Evolutionary conservation across 331 rosid genomes (phyloP).

Genomic region (Malus hybrid): DNA sequence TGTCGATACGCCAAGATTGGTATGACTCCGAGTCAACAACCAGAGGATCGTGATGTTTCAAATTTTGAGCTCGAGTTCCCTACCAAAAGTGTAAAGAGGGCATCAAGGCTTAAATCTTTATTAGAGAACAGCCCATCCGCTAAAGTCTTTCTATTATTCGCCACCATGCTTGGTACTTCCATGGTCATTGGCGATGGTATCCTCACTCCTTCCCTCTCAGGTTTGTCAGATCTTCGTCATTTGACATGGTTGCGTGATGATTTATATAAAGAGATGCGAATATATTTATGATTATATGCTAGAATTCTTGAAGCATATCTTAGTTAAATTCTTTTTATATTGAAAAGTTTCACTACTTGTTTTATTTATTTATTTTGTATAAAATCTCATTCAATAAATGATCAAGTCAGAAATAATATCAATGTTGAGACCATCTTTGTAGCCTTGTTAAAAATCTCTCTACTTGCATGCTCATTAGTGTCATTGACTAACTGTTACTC

Average conservation of each 20-base stretch:
- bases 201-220: constrained; percentile 78
- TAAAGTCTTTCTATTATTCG: constrained; percentile 40
- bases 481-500: not conserved
- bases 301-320: no score
- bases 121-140: constrained; percentile 38
- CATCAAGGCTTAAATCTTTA: constrained; percentile 35
- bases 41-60: constrained; percentile 48
- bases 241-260: not conserved
- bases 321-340: not conserved
- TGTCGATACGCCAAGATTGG: constrained; percentile 68
- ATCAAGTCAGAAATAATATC: not conserved
- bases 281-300: no score
- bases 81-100: constrained; percentile 19
- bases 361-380: no score
- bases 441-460: not conserved
- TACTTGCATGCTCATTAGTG: not conserved
- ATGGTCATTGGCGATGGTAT: constrained; percentile 88
- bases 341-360: not conserved
- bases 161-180: constrained; percentile 74
- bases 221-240: constrained; percentile 17
- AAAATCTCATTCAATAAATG: no score
- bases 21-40: constrained; percentile 49
- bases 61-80: constrained; percentile 39
- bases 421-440: not conserved
- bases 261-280: not conserved